phyloP scores from a whole-genome alignment of 371 early-diverging fungal species.

The Mucor plumbeus region DNA sequence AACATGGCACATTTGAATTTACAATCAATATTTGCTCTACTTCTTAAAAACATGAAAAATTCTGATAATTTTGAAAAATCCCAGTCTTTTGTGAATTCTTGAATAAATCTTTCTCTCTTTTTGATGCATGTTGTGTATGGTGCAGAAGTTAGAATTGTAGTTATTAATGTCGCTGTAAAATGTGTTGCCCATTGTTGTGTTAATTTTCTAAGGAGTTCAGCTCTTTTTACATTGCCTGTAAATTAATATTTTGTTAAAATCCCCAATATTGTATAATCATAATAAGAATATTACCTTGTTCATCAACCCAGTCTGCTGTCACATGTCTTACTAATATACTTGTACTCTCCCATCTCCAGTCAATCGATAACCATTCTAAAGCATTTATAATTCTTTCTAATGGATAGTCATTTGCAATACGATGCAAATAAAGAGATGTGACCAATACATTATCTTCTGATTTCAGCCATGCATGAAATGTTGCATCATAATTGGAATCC shows the following conservation, averaged over 20 bases:
- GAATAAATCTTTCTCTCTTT: slow-evolving; percentile 67
- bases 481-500: slow-evolving; percentile 75
- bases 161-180: slow-evolving; percentile 57
- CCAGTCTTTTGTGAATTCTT: slow-evolving; percentile 75
- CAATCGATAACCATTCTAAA: slow-evolving; percentile 72
- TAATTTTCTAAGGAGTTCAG: slow-evolving; percentile 57
- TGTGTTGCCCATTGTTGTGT: slow-evolving; percentile 68
- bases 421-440: slow-evolving; percentile 69
- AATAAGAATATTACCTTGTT: slow-evolving; percentile 29
- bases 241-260: neutral
- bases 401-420: slow-evolving; percentile 76
- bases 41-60: slow-evolving; percentile 75
- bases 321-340: slow-evolving; percentile 67
- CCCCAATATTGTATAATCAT: neutral
- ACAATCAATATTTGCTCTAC: slow-evolving; percentile 70
- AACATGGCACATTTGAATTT: slow-evolving; percentile 76
- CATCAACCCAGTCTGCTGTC: slow-evolving; percentile 68
- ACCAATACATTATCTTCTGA: slow-evolving; percentile 76
- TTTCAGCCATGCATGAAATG: slow-evolving; percentile 76
- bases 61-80: slow-evolving; percentile 79
- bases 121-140: slow-evolving; percentile 38
- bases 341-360: slow-evolving; percentile 71
- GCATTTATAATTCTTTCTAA: slow-evolving; percentile 72
- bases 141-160: slow-evolving; percentile 46
- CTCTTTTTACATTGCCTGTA: slow-evolving; percentile 59